Percentiles rank a stretch among this genome's conserved stretches.
Conservation (phyloP, 495 filamentous ascomycete genomes). For the Usnea hakonensis region DNA sequence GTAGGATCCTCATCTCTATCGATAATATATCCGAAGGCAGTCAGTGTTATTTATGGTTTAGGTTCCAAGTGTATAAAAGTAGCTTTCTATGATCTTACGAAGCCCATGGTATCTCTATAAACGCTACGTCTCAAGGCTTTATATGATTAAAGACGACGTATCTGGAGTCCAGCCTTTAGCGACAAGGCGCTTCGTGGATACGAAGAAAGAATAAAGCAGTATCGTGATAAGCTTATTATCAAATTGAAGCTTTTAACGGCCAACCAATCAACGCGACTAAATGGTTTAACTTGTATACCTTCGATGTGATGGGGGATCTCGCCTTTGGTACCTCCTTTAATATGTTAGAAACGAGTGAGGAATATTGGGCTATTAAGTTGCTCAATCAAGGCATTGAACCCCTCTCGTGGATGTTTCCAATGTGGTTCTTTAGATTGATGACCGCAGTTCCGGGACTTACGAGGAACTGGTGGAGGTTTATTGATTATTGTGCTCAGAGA, state of each 20-base stretch:
- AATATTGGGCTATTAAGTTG: background rate
- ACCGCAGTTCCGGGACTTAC: background rate
- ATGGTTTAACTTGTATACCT: background rate
- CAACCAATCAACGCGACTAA: background rate
- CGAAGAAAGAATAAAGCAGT: background rate
- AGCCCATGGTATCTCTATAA: background rate
- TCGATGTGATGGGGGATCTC: background rate
- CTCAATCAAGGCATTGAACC: background rate
- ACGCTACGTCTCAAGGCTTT: background rate
- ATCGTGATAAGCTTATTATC: background rate
- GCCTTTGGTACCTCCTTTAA: background rate
- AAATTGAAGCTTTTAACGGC: background rate
- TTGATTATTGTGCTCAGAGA: background rate
- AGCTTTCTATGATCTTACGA: background rate
- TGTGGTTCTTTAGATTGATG: background rate
- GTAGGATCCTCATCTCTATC: background rate
- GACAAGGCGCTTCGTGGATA: background rate
- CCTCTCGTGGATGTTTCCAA: background rate
- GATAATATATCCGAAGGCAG: background rate
- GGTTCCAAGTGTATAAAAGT: background rate
- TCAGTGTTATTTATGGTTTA: background rate
- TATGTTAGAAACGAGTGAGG: background rate
- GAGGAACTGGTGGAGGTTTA: background rate
- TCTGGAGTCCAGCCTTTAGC: background rate
- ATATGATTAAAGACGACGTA: background rate